Evolutionary conservation across 2,329 filamentous ascomycete genomes (phyloP), one percentile per base, ranked within the genome.

Genomic region (Metarhizium robertsii): DNA sequence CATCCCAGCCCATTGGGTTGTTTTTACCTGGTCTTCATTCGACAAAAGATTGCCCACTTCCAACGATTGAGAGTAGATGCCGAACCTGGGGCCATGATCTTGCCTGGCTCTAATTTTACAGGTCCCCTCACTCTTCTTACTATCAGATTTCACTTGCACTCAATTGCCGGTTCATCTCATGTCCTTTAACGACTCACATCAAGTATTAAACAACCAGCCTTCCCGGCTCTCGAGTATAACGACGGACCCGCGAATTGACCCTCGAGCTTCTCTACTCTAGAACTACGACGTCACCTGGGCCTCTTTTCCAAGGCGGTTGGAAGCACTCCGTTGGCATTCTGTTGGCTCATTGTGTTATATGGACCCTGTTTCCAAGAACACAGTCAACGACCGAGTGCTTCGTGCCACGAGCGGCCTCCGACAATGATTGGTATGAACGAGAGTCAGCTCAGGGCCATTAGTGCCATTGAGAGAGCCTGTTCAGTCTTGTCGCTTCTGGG

Each of bases 401-500:
- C 32, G 32, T 34, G 10, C 10, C 32, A 34, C 32, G 2, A 34
- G 32, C 32, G 6, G 32, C 32, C 32, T 11, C 10, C 14, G 45
- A 16, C 3, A 40, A 40, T 40, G 38, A 16, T 3, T 40, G 38
- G 38, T 14, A 11, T 45, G 16, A 16, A 58, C 62, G 14, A 55
- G 30, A 60, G 56, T n/a, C 73, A 83, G 64, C 69, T 85, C 53
- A 63, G 72, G 38, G 77, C 78, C 48, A 77, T 92, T 60, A 80
- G 75, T 59, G 69, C 79, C 55, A 79, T 87, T 50, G 87, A 90
- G 68, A 79, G 89, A 51, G 73, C 79, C 16, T 83, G 84, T 64
- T 92, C 88, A 0, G 77, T 84, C 7, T 70, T 92, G 47, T 92
- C 89, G 1, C 68, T 94, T 0, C 53, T 86, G 2, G 88, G 87